Base-by-base conservation (phyloP, 2,329 filamentous ascomycete species). In the Xylariaceae sp. region DNA sequence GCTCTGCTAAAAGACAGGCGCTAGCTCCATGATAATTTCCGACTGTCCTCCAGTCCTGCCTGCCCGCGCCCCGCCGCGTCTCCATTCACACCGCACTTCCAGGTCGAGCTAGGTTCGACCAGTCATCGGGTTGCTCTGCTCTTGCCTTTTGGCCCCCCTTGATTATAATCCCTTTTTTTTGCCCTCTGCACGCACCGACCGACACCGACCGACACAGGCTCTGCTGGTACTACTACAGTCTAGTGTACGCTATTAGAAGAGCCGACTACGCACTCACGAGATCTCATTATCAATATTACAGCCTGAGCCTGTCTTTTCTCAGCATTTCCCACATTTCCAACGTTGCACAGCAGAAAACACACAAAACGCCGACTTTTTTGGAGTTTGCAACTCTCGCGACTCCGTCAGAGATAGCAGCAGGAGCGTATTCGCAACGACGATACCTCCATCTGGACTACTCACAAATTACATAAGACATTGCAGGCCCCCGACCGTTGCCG, bases 71-170 rank as follows among this genome's bases (percentile, higher is more conserved):
- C 58, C 51, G 60, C 57, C 52, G 23, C 23, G 15, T 58, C 58
- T 37, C 58, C 53, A 59, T 61, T 55, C 62, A 62, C 62, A 64
- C 60, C 62, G 62, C 62, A 64, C 60, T 62, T 64, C 60, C 58
- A 59, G 60, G 52, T 55, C 41, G 34, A 51, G 55, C 56, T 51
- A 35, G 23, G 49, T 30, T 41, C 53, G 53, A 59, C 56, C 59
- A 63, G 58, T 63, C 61, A 61, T 63, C 52, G 53, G 47, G 35
- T 30, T 30, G 23, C 23, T 57, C 9, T 17, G 53, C 37, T 54
- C 54, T 55, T 53, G 59, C 35, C 49, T 56, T 59, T 61, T 55
- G 47, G 53, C 41, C 41, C 41, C 17, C 57, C 55, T 45, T 23
- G 45, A 51, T 56, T 51, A 23, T 51, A 35, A 34, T 34, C 4